Evolutionary conservation across 176 grass and related monocot species (phyloP).

Genomic region (Hsuehochloa calcarea): DNA sequence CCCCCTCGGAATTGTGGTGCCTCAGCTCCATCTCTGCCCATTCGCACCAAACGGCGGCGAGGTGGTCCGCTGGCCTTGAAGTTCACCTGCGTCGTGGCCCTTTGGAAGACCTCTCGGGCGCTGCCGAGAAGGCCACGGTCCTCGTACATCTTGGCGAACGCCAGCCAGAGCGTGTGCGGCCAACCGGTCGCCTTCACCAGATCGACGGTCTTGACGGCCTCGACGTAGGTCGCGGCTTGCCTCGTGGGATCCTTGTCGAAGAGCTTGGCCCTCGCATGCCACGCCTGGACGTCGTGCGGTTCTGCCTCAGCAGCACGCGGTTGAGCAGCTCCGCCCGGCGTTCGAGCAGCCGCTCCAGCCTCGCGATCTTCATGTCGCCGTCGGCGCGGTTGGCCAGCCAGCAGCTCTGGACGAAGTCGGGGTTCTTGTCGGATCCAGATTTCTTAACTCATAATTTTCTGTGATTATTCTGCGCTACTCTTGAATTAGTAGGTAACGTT

Average conservation of each 20-base stretch:
- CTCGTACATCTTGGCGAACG: conserved; percentile 65
- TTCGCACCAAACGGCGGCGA: conserved; percentile 62
- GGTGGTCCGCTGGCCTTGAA: conserved; percentile 63
- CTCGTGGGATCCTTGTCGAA: conserved; percentile 49
- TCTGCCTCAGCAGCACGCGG: conserved; percentile 58
- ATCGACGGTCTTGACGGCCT: conserved; percentile 59
- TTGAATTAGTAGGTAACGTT: too few species aligned
- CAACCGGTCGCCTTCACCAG: conserved; percentile 62
- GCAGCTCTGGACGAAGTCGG: neutral
- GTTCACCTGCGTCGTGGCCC: conserved; percentile 55
- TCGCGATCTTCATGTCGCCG: conserved; percentile 44
- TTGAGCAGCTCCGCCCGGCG: conserved; percentile 60
- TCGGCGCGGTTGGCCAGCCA: conserved; percentile 55
- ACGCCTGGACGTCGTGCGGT: conserved; percentile 66
- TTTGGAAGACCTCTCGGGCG: conserved; percentile 54
- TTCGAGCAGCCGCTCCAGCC: conserved; percentile 57
- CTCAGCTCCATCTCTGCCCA: conserved; percentile 69
- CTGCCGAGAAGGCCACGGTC: conserved; percentile 45
- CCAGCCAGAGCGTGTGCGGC: conserved; percentile 71
- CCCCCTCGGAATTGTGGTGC: conserved; percentile 33
- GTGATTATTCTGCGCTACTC: too few species aligned
- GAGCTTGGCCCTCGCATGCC: conserved; percentile 62
- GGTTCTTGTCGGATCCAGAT: too few species aligned
- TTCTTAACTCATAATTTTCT: too few species aligned
- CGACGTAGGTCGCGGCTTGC: conserved; percentile 54